Evolutionary conservation across 768 basidiomycete genomes (phyloP).

Genomic region (Suillus spraguei): DNA sequence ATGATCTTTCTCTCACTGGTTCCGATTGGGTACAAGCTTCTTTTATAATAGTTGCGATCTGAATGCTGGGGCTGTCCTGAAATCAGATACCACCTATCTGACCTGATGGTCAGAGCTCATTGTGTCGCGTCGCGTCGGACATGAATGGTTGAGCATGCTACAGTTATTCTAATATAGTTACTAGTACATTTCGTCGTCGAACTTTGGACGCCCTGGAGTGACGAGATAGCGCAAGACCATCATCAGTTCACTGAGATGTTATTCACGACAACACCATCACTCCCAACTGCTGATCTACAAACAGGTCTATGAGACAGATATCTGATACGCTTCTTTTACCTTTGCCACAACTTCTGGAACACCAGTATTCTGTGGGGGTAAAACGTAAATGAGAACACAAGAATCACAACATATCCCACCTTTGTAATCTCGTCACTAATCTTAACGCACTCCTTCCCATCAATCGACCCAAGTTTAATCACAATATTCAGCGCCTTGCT

Average conservation of each 20-base stretch:
- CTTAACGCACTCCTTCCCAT: slow-evolving; percentile 82
- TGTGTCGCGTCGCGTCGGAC: neutral
- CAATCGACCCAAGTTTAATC: slow-evolving; percentile 83
- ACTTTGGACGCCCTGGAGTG: neutral
- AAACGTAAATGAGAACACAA: neutral
- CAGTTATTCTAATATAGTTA: neutral
- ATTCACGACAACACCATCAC: slow-evolving; percentile 47
- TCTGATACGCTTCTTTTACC: slow-evolving; percentile 1
- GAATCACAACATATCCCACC: slow-evolving; percentile 36
- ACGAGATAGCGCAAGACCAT: neutral
- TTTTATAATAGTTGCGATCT: neutral
- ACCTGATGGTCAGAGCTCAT: slow-evolving; percentile 55
- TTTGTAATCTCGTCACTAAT: slow-evolving; percentile 92
- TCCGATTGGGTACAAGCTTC: slow-evolving; percentile 40
- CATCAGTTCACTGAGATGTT: slow-evolving; percentile 18
- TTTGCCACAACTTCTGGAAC: slow-evolving; percentile 45
- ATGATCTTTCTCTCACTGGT: slow-evolving; percentile 43
- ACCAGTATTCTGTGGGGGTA: slow-evolving; percentile 62
- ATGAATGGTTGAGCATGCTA: neutral
- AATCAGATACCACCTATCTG: slow-evolving; percentile 50
- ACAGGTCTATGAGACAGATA: neutral
- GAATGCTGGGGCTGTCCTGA: slow-evolving; percentile 20
- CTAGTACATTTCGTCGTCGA: neutral
- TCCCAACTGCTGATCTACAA: neutral
- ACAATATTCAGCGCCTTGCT: slow-evolving; percentile 93